Percentiles rank a stretch among this genome's conserved stretches.
phyloP scores from a whole-genome alignment of 176 grass and related monocot species.

The Hordeum marinum region DNA sequence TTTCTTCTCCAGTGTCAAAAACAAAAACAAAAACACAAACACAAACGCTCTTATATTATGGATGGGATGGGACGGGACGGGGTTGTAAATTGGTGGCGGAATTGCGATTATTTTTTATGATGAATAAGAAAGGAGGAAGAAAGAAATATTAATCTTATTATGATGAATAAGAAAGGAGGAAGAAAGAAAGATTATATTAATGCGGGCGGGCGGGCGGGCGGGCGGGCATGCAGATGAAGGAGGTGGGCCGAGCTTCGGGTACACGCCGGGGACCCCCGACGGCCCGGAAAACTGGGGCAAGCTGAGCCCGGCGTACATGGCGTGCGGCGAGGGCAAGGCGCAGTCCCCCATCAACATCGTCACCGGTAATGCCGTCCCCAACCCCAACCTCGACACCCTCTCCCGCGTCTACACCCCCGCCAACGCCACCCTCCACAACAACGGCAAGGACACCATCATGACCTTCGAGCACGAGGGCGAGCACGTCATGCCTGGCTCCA shows the following conservation, averaged over 20 bases:
- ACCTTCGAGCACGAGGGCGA: conserved; percentile 7
- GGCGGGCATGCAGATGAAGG: not conserved
- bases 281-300: conserved; percentile 69
- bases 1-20: no score
- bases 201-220: no score
- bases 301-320: conserved; percentile 37
- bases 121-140: no score
- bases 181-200: no score
- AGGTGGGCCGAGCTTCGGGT: not conserved
- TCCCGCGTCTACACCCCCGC: conserved; percentile 32
- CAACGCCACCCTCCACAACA: conserved; percentile 46
- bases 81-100: no score
- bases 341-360: conserved; percentile 83
- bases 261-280: not conserved
- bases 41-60: no score
- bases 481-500: not conserved
- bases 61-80: no score
- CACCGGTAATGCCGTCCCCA: not conserved
- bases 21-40: no score
- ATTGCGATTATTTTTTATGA: no score
- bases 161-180: no score
- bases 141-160: no score
- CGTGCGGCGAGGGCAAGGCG: conserved; percentile 39
- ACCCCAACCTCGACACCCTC: conserved; percentile 1
- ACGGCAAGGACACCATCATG: conserved; percentile 49